Evolutionary conservation across 768 basidiomycete genomes (phyloP).

Genomic region (Wakefieldia striispora): DNA sequence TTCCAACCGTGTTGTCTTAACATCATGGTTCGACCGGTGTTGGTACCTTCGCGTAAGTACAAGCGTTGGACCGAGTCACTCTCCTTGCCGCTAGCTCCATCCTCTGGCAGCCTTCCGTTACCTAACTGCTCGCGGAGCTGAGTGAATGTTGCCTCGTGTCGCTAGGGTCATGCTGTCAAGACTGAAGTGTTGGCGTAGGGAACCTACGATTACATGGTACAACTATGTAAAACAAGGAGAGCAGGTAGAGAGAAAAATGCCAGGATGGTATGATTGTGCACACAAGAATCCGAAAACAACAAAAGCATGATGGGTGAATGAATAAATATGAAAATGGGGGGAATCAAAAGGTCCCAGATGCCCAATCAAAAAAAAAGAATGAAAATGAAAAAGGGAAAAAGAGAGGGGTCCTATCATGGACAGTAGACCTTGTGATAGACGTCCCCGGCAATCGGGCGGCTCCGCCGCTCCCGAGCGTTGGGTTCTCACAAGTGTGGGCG

Average conservation of each 20-base stretch:
- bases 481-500: slow-evolving; percentile 10
- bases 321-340: slow-evolving; percentile 19
- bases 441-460: slow-evolving; percentile 1
- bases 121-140: no score
- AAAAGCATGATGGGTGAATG: slow-evolving; percentile 9
- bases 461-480: neutral
- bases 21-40: no score
- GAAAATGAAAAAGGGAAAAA: neutral
- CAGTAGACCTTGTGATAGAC: slow-evolving; percentile 1
- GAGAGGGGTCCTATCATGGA: neutral
- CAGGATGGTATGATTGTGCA: slow-evolving; percentile 14
- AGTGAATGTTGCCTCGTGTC: no score
- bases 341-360: slow-evolving; percentile 5
- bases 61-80: no score
- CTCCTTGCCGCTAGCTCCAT: no score
- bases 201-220: neutral
- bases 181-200: neutral
- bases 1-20: no score
- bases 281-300: slow-evolving; percentile 1
- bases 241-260: neutral
- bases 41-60: no score
- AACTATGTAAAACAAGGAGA: neutral
- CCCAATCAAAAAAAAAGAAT: neutral
- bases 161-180: neutral
- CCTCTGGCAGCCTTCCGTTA: no score